Conservation (phyloP, 1,139 yeast species). For the Eremothecium sinecaudum region DNA sequence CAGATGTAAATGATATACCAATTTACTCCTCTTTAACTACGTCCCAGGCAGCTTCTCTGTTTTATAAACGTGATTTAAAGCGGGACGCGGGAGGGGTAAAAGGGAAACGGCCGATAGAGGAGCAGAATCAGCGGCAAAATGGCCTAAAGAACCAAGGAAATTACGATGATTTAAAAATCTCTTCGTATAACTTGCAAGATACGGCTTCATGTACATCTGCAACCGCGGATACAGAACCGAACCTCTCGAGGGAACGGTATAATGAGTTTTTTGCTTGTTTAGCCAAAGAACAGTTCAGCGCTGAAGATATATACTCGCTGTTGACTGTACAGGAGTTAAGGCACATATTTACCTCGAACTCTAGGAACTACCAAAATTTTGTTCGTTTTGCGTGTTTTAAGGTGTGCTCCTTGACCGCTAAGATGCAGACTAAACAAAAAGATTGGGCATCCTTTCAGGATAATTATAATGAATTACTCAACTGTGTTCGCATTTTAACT, state of each 20-base stretch:
- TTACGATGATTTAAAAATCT: neutral
- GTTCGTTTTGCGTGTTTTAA: constrained; percentile 35
- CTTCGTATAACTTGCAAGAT: too few species aligned
- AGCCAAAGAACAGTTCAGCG: constrained; percentile 37
- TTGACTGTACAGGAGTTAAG: constrained; percentile 52
- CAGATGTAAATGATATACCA: constrained; percentile 37
- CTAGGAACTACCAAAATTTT: constrained; percentile 46
- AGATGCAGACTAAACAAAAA: constrained; percentile 5
- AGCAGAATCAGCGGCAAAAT: neutral
- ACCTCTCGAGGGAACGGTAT: constrained; percentile 31
- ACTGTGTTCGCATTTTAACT: constrained; percentile 58
- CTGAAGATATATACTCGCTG: constrained; percentile 44
- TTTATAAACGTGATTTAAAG: constrained; percentile 16
- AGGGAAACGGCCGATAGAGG: neutral
- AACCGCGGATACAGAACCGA: neutral
- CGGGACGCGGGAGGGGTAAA: neutral
- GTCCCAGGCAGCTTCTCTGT: constrained; percentile 7
- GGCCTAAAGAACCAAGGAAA: neutral
- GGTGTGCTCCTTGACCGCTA: constrained; percentile 16
- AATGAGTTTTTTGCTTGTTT: constrained; percentile 42
- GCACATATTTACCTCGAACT: constrained; percentile 49
- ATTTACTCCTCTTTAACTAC: constrained; percentile 10
- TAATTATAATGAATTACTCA: constrained; percentile 32
- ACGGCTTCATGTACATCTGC: neutral
- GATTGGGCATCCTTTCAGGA: constrained; percentile 1